phyloP scores from a whole-genome alignment of 108 stramenopile species.

The Mediolabrus comicus region DNA sequence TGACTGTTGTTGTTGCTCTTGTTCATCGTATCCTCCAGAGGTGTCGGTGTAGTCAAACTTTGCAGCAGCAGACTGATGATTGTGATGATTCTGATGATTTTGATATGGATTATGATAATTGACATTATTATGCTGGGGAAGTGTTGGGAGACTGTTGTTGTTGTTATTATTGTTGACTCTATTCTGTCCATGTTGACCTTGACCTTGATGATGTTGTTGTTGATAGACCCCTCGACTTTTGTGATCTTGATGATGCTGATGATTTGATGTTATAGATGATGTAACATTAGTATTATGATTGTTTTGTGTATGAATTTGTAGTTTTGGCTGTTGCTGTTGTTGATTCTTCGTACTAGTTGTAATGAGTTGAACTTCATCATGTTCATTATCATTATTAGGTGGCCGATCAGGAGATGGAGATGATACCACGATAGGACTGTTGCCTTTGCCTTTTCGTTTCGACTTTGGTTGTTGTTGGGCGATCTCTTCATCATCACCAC shows the following conservation, averaged over 20 bases:
- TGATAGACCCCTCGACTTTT: too few relatives aligned
- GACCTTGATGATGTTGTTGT: too few relatives aligned
- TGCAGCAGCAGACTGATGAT: slow-evolving; percentile 2
- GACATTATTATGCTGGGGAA: slow-evolving; percentile 6
- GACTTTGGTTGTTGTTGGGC: slow-evolving; percentile 15
- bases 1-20: background rate
- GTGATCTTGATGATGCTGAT: too few relatives aligned
- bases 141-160: background rate
- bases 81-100: slow-evolving; percentile 10
- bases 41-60: slow-evolving; percentile 25
- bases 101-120: slow-evolving; percentile 15
- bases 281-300: slow-evolving; percentile 5
- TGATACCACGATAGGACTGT: slow-evolving; percentile 7
- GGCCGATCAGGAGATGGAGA: slow-evolving; percentile 22
- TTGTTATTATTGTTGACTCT: background rate
- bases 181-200: too few relatives aligned
- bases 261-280: too few relatives aligned
- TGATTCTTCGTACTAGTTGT: slow-evolving; percentile 11
- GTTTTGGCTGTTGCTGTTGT: slow-evolving; percentile 6
- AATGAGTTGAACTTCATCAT: background rate
- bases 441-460: slow-evolving; percentile 9
- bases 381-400: background rate
- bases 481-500: slow-evolving; percentile 16
- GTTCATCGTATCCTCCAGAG: slow-evolving; percentile 11
- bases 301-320: slow-evolving; percentile 1